These are phyloP conservation scores for Aspergillus thermomutatus DNA, from an alignment of 2,329 filamentous ascomycete species.

Conservation along the genomic window DNA sequence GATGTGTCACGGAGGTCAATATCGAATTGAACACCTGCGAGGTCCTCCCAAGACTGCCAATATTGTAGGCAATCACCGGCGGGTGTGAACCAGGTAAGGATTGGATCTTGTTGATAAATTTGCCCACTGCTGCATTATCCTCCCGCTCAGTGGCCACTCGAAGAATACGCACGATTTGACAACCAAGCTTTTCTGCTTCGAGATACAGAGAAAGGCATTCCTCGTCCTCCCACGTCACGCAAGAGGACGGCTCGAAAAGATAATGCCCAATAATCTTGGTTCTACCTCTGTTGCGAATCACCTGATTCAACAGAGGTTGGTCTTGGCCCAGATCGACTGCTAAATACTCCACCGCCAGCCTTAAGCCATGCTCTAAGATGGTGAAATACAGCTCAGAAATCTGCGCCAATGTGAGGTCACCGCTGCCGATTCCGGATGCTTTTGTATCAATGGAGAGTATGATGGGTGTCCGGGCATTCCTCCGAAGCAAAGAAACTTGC, in stretches of 20 bases:
- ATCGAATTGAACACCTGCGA: slow-evolving; percentile 44
- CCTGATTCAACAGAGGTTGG: slow-evolving; percentile 19
- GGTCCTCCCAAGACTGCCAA: slow-evolving; percentile 39
- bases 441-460: slow-evolving; percentile 53
- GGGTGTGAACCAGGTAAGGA: slow-evolving; percentile 28
- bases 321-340: slow-evolving; percentile 36
- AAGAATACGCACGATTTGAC: slow-evolving; percentile 40
- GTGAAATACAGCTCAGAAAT: slow-evolving; percentile 27
- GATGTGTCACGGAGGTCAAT: slow-evolving; percentile 41
- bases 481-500: slow-evolving; percentile 56
- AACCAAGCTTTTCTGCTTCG: slow-evolving; percentile 35
- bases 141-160: slow-evolving; percentile 33
- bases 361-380: slow-evolving; percentile 38
- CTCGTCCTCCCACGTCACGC: slow-evolving; percentile 34
- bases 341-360: slow-evolving; percentile 41
- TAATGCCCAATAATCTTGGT: slow-evolving; percentile 43
- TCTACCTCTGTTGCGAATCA: slow-evolving; percentile 34
- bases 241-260: slow-evolving; percentile 27
- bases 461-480: slow-evolving; percentile 55
- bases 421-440: slow-evolving; percentile 11
- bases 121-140: slow-evolving; percentile 36
- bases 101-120: slow-evolving; percentile 36
- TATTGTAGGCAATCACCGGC: slow-evolving; percentile 40
- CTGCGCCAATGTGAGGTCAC: slow-evolving; percentile 8
- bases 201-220: slow-evolving; percentile 31